A percentile compares a stretch with the other conserved stretches of the same genome.
These are phyloP conservation scores for Aureobasidium melanogenum DNA, from an alignment of 2,329 filamentous ascomycete genomes.

Conservation along the genomic window DNA sequence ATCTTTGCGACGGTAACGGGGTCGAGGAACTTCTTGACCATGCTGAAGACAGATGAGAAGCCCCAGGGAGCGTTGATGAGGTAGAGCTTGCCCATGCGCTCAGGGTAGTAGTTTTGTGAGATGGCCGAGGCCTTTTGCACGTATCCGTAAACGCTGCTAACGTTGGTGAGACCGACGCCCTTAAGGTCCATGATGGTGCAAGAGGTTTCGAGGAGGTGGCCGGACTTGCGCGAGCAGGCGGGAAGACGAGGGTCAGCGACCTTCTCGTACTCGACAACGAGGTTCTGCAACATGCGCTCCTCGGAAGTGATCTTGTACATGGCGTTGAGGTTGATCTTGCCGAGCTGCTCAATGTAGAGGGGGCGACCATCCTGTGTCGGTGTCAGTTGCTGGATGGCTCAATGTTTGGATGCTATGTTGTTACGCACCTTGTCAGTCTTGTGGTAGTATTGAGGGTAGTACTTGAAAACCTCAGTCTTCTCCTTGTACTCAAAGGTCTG, in stretches of 20 bases:
- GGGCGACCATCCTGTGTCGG: conserved; percentile 97
- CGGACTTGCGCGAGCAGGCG: conserved; percentile 86
- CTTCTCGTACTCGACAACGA: conserved; percentile 97
- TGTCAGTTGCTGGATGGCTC: conserved; percentile 28
- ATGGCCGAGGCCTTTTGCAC: conserved; percentile 76
- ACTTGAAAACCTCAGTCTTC: conserved; percentile 74
- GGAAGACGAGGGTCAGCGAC: conserved; percentile 86
- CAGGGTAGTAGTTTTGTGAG: conserved; percentile 98
- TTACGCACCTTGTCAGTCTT: conserved; percentile 68
- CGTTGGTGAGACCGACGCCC: conserved; percentile 76
- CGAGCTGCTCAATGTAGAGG: conserved; percentile 93
- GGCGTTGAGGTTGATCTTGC: conserved; percentile 79
- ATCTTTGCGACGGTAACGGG: conserved; percentile 97
- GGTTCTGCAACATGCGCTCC: conserved; percentile 92
- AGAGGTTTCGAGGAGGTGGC: conserved; percentile 88
- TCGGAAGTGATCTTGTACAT: conserved; percentile 89
- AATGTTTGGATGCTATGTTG: background rate
- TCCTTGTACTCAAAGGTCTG: conserved; percentile 78
- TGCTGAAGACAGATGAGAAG: conserved; percentile 74
- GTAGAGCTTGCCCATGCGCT: conserved; percentile 91
- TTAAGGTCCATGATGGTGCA: conserved; percentile 98
- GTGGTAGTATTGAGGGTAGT: conserved; percentile 98
- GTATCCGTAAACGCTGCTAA: conserved; percentile 79
- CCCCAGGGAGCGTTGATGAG: conserved; percentile 98
- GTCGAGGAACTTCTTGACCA: conserved; percentile 91